phyloP scores from a whole-genome alignment of 495 filamentous ascomycete genomes.

The Aspergillus diversus region DNA sequence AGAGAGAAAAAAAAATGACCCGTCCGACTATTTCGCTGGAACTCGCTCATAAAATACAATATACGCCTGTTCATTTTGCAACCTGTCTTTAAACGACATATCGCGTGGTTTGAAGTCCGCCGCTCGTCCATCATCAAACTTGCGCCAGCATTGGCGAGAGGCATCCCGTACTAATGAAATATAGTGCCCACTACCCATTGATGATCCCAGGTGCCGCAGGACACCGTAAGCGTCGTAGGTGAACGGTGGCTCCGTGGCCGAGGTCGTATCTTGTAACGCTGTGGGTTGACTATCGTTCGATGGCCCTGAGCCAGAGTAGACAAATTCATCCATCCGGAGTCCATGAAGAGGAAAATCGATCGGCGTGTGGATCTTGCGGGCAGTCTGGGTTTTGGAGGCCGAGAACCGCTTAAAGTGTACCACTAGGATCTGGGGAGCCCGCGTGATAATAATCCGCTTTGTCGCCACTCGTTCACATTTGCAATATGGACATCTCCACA shows the following conservation, averaged over 20 bases:
- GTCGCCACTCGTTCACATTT: constrained; percentile 69
- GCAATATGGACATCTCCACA: constrained; percentile 74
- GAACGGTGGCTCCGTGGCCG: constrained; percentile 64
- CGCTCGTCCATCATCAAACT: constrained; percentile 65
- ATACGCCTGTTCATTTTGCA: constrained; percentile 69
- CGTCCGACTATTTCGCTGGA: constrained; percentile 47
- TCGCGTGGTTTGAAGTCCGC: constrained; percentile 61
- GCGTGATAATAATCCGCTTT: constrained; percentile 74
- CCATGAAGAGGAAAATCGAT: constrained; percentile 70
- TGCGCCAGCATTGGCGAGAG: constrained; percentile 63
- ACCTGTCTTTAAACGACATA: constrained; percentile 45
- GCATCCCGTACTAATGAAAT: constrained; percentile 66
- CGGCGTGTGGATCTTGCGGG: constrained; percentile 68
- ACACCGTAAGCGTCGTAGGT: constrained; percentile 75
- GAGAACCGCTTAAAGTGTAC: constrained; percentile 77
- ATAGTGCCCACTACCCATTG: constrained; percentile 70
- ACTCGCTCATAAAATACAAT: constrained; percentile 68
- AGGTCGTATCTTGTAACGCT: constrained; percentile 33
- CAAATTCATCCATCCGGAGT: constrained; percentile 64
- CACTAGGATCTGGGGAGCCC: constrained; percentile 71
- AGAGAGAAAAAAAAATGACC: constrained; percentile 18
- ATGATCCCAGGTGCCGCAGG: constrained; percentile 66
- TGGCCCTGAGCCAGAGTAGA: constrained; percentile 38
- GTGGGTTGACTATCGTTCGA: constrained; percentile 30
- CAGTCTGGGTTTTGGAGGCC: constrained; percentile 56